Evolutionary conservation across 805 yeast genomes (phyloP).

Genomic region (Candida lessepsii): DNA sequence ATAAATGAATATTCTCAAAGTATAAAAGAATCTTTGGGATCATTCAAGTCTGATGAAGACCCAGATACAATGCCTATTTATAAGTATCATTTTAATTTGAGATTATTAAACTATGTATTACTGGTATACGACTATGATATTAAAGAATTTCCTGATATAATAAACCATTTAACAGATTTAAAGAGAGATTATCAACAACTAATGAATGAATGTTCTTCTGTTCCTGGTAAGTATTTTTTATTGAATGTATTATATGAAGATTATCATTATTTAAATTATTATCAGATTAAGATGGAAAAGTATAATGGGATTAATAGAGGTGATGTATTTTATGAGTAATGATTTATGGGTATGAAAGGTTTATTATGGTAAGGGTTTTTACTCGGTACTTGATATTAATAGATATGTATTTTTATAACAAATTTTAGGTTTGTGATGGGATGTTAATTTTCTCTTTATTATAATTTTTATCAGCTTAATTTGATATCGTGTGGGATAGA

Average conservation of each 20-base stretch:
- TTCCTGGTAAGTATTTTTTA: constrained; percentile 1
- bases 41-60: background rate
- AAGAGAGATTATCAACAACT: constrained; percentile 13
- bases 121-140: constrained; percentile 8
- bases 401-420: too few relatives aligned
- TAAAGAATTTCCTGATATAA: background rate
- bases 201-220: constrained; percentile 4
- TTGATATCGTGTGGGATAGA: too few relatives aligned
- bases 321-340: background rate
- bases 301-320: background rate
- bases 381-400: too few relatives aligned
- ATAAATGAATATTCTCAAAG: background rate
- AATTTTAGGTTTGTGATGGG: too few relatives aligned
- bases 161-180: background rate
- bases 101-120: constrained; percentile 10
- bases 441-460: too few relatives aligned
- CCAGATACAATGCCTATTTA: background rate
- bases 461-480: too few relatives aligned
- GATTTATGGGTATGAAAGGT: background rate
- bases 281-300: constrained; percentile 9
- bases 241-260: constrained; percentile 8
- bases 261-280: constrained; percentile 8
- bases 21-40: background rate
- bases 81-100: constrained; percentile 8
- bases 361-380: too few relatives aligned